Evolutionary conservation across 2,329 filamentous ascomycete genomes (phyloP), one percentile per base, ranked within the genome.

Genomic region (Magnaporthiopsis poae): DNA sequence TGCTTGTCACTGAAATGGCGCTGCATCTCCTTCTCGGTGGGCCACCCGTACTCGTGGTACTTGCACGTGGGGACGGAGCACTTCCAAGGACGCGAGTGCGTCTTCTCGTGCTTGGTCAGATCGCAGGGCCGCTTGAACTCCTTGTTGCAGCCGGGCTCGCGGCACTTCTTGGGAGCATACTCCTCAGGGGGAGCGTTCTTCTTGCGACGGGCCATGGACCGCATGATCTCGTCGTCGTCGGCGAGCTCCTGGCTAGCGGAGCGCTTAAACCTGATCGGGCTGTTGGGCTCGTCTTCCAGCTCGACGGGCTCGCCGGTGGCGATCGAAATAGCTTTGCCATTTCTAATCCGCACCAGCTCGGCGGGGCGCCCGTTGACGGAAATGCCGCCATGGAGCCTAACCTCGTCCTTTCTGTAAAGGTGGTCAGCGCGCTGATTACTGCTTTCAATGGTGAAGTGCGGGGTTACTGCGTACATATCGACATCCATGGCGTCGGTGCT

Each of bases 61-160:
- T 96, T 96, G 90, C 95, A 98, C 62, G 86, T 88, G 60, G 84
- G 74, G 29, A 91, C 82, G 8, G 88, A 85, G 78, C 95, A 99
- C 81, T 99, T 99, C 90, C 91, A 97, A 12, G 94, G 95, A 52
- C 95, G 90, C 66, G 91, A 92, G 77, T 99, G 95, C 0, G 94
- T 98, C 83, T 98, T 99, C 80, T 96, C 90, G 79, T 99, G 95
- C 82, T 98, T 98, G 71, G 92, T 97, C 68, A 98, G 82, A 76
- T 99, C 95, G 78, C 95, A 98, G n/a, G 92, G 92, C 69, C 95
- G 89, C 79, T 95, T 96, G 81, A 98, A 98, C 77, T 94, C 87
- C 80, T 96, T 97, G 77, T 86, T 88, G 80, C 94, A 98, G 60
- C 86, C 86, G 5, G 82, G 81, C 74, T 92, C 86, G 69, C 84